phyloP scores from a whole-genome alignment of 2,329 filamentous ascomycete genomes.

The Ceratocystis alfenasii region DNA sequence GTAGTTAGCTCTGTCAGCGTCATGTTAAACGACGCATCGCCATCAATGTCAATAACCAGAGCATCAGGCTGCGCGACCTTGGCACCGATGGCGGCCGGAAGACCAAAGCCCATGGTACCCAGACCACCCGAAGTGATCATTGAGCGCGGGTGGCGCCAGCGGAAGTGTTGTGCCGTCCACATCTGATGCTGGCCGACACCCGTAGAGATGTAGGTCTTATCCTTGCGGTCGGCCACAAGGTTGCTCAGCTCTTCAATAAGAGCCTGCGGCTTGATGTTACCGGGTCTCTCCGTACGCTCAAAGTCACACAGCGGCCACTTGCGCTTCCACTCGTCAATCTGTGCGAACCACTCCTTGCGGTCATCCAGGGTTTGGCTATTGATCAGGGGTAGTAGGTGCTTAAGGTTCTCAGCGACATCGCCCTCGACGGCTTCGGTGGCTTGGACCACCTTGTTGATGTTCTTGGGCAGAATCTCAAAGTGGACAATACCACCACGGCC shows the following conservation, averaged over 20 bases:
- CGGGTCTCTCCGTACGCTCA: slow-evolving; percentile 62
- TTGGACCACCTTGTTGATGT: slow-evolving; percentile 99
- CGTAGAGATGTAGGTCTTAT: slow-evolving; percentile 77
- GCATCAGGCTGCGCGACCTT: slow-evolving; percentile 70
- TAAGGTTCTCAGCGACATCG: slow-evolving; percentile 72
- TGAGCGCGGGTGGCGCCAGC: slow-evolving; percentile 79
- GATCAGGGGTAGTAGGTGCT: slow-evolving; percentile 60
- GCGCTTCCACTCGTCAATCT: slow-evolving; percentile 84
- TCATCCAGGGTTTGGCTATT: slow-evolving; percentile 49
- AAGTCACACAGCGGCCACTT: slow-evolving; percentile 78
- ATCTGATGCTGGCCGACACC: slow-evolving; percentile 98
- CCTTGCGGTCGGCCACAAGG: slow-evolving; percentile 66
- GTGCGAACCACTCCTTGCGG: slow-evolving; percentile 73
- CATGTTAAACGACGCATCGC: slow-evolving; percentile 99
- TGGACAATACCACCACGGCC: slow-evolving; percentile 88
- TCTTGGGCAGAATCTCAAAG: slow-evolving; percentile 98
- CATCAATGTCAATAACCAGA: slow-evolving; percentile 89
- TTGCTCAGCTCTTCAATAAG: slow-evolving; percentile 84
- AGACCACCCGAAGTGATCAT: slow-evolving; percentile 96
- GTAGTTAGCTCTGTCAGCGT: slow-evolving; percentile 91
- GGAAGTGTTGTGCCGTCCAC: slow-evolving; percentile 96
- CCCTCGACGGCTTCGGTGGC: slow-evolving; percentile 92
- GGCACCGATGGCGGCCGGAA: slow-evolving; percentile 88
- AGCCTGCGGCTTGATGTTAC: slow-evolving; percentile 86
- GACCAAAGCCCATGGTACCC: slow-evolving; percentile 76